phyloP scores from a whole-genome alignment of 495 filamentous ascomycete genomes.

The Cercophora sp. region DNA sequence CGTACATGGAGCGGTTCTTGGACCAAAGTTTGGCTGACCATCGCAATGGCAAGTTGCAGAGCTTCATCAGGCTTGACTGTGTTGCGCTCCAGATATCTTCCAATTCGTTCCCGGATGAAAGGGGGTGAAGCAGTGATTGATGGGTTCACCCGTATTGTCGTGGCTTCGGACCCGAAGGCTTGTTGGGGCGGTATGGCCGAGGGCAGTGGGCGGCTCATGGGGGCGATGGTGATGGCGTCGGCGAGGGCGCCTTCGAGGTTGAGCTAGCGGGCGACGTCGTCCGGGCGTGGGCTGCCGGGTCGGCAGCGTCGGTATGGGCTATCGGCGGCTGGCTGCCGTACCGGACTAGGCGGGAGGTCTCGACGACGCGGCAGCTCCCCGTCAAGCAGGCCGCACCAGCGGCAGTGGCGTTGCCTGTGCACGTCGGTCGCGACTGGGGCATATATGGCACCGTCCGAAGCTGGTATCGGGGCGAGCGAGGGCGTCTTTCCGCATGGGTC shows the following conservation, averaged over 20 bases:
- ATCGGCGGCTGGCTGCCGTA: too few species aligned
- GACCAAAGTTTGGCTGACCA: neutral
- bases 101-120: neutral
- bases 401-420: too few species aligned
- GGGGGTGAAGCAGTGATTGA: neutral
- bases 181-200: neutral
- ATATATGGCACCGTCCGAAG: too few species aligned
- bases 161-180: neutral
- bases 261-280: neutral
- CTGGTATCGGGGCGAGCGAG: too few species aligned
- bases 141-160: neutral
- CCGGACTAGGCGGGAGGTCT: too few species aligned
- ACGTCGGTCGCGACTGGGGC: too few species aligned
- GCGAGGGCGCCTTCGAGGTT: neutral
- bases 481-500: too few species aligned
- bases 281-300: too few species aligned
- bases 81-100: neutral
- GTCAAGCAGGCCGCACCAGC: too few species aligned
- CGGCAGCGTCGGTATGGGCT: too few species aligned
- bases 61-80: neutral
- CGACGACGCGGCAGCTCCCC: too few species aligned
- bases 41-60: neutral
- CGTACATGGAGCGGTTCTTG: neutral
- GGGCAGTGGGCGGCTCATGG: neutral
- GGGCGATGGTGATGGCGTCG: neutral